Base-by-base conservation (phyloP, 805 yeast genomes). In the Pichia nanzhaoensis region DNA sequence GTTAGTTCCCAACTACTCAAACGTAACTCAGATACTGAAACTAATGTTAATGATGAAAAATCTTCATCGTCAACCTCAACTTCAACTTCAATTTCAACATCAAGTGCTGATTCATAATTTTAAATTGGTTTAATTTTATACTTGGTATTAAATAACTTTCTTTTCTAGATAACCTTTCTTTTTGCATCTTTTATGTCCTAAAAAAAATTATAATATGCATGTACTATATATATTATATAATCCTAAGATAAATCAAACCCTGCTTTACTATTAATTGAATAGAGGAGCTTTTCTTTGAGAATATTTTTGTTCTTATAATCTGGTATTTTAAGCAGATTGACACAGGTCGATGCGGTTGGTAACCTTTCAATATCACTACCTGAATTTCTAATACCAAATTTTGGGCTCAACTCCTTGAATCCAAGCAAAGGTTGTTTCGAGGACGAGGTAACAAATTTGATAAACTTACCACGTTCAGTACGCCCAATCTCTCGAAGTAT, bases 311-410 rank as follows among this genome's bases (percentile, higher is more conserved):
- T 67, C 51, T 68, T 65, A 61, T 93, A 93, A 58, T 89, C 84
- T 0, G 99, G 99, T 22, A 93, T 63, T 56, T 84, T 89, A 49
- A 93, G 67, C 46, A 93, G 64, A 58, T 93, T 93, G 27, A 89
- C 86, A 69, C 99, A 93, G 0, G 99, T 93, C 0, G 96, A 80
- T 0, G 98, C 84, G 0, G 97, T 87, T 0, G 99, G 99, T 34
- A 93, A 67, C 27, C 95, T 66, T 2, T 69, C 70, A 2, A 22
- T 19, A 22, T 75, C 76, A 9, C 59, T 45, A 0, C 91, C 93
- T 0, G 82, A 73, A 51, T 80, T 80, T 33, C 86, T 62, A 39
- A 93, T 82, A 1, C 95, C 95, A 63, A 93, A 88, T 44, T 69
- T 70, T 0, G 99, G 99, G 27, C 65, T 67, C 39, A 88, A 68